phyloP scores from a whole-genome alignment of 1,139 yeast genomes.

The Wickerhamiella pararugosa region DNA sequence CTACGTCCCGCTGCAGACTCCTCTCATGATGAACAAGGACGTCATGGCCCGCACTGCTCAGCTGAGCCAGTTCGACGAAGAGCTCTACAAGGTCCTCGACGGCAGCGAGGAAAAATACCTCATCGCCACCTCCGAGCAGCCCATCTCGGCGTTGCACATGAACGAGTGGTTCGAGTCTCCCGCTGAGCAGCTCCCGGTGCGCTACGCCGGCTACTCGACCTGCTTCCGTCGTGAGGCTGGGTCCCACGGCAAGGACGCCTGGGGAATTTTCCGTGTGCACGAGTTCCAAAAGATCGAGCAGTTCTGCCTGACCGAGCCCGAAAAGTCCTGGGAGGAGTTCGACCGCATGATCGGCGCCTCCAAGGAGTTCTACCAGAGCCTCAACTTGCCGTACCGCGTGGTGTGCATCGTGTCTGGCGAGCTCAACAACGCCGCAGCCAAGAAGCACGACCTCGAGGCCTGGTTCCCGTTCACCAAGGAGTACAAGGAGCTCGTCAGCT shows the following conservation, averaged over 20 bases:
- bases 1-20: constrained; percentile 90
- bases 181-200: constrained; percentile 83
- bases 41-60: constrained; percentile 99
- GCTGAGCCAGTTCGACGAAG: constrained; percentile 95
- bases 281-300: constrained; percentile 98
- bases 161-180: constrained; percentile 99
- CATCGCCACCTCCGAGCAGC: constrained; percentile 98
- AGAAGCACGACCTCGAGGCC: constrained; percentile 96
- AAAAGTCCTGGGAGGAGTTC: constrained; percentile 93
- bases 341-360: constrained; percentile 84
- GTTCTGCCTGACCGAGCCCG: constrained; percentile 91
- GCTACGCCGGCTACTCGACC: constrained; percentile 92
- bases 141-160: constrained; percentile 94
- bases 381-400: constrained; percentile 88
- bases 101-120: constrained; percentile 96
- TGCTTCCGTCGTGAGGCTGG: constrained; percentile 99
- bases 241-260: constrained; percentile 97
- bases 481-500: constrained; percentile 93
- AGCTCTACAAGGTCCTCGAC: constrained; percentile 87
- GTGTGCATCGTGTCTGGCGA: constrained; percentile 98
- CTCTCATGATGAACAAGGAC: constrained; percentile 99
- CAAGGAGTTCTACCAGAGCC: constrained; percentile 85
- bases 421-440: constrained; percentile 97
- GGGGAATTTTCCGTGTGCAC: constrained; percentile 99
- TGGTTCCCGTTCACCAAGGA: constrained; percentile 99